Base-by-base conservation (phyloP, 1,284 basidiomycete species). In the Sanghuangporus weigelae region DNA sequence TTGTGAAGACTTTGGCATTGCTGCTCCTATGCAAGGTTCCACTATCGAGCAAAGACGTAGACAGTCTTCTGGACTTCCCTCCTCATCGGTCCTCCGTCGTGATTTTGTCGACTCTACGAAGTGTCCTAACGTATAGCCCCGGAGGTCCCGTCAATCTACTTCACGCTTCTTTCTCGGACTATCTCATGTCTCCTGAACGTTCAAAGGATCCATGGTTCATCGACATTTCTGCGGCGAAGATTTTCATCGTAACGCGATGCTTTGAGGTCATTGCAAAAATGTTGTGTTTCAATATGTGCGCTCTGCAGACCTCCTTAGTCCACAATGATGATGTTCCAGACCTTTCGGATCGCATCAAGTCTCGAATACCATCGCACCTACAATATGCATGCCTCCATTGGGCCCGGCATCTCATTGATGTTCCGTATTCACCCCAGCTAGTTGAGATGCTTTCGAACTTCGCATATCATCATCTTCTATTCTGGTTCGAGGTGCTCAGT, bases 401-500 rank as follows among this genome's bases (percentile, higher is more conserved):
- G 61, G 10, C 26, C 7, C 31, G 36, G 16, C 61, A 63, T 49
- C 61, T 63, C 16, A 4, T 35, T 19, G 60, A 55, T 1, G 19
- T 60, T n/a, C 58, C 58, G 14, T 36, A 53, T 39, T 49, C 58
- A 12, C 8, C 3, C 16, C 35, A 8, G 38, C 12, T 60, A n/a
- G 11, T n/a, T 10, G 31, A 56, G 11, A 31, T 21, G 14, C 35
- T 62, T 1, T 31, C n/a, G 19, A 44, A 62, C 11, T 72, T 69
- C 57, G 21, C 71, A 6, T 49, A 66, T 19, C 39, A 50, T 2
- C 57, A 67, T 31, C 63, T 72, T 7, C 63, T 72, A 0, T 71
- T 63, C 62, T 74, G 73, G 73, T 55, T 74, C 21, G 73, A 74
- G 62, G 71, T 69, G 3, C 61, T 73, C 4, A 73, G 71, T 56